phyloP scores from a whole-genome alignment of 192 early-diverging fungal genomes.

The Neocallimastix lanati region DNA sequence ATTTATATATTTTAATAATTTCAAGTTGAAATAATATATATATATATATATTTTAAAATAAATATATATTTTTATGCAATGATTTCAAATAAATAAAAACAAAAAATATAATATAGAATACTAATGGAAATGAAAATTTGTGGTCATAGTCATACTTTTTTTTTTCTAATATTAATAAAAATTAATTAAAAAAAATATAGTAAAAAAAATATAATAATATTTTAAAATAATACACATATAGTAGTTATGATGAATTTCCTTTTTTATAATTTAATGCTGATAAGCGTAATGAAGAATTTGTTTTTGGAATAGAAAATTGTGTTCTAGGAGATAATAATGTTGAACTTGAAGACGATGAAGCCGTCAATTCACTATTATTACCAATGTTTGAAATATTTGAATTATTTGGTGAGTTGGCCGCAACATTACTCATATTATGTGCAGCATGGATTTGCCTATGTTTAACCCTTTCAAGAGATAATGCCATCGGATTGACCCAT shows the following conservation, averaged over 20 bases:
- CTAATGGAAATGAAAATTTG: no score
- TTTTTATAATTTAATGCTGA: not conserved
- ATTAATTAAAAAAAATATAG: no score
- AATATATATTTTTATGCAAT: no score
- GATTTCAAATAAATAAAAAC: no score
- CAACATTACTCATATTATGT: not conserved
- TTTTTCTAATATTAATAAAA: no score
- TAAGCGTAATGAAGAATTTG: not conserved
- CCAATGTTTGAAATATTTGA: not conserved
- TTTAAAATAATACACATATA: not conserved
- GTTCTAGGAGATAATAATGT: not conserved
- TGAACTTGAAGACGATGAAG: not conserved
- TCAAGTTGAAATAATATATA: no score
- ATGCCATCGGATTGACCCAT: not conserved
- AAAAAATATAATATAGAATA: no score
- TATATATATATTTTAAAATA: no score
- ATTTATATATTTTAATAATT: no score
- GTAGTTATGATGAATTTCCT: not conserved
- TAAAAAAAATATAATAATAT: no score
- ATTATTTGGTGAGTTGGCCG: not conserved
- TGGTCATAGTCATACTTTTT: no score
- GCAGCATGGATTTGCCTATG: not conserved
- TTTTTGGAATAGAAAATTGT: not conserved
- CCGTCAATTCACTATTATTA: not conserved
- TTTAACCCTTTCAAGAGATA: not conserved